These are phyloP conservation scores for Cordyceps sp. DNA, from an alignment of 2,329 filamentous ascomycete species.

Conservation along the genomic window DNA sequence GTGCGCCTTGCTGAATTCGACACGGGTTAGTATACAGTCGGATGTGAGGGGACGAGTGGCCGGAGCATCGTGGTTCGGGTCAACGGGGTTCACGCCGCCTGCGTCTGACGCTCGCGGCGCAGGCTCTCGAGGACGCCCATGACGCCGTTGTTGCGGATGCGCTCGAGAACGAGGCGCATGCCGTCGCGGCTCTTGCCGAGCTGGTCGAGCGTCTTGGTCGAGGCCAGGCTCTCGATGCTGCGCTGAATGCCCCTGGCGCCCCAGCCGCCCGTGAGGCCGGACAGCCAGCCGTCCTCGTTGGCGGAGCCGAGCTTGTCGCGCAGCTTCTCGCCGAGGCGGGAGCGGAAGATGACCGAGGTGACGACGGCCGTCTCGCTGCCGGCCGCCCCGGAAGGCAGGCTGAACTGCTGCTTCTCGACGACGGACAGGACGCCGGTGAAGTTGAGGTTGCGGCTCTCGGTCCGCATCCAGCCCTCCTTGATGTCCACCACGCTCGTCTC, in stretches of 20 bases:
- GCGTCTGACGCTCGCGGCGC: slow-evolving; percentile 24
- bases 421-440: slow-evolving; percentile 69
- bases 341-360: slow-evolving; percentile 59
- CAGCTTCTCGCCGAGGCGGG: slow-evolving; percentile 52
- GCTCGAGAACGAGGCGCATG: slow-evolving; percentile 66
- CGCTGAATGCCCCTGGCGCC: slow-evolving; percentile 57
- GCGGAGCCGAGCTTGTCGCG: slow-evolving; percentile 35
- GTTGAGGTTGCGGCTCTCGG: slow-evolving; percentile 66
- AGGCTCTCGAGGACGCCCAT: slow-evolving; percentile 41
- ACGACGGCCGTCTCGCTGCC: slow-evolving; percentile 43
- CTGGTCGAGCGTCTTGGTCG: slow-evolving; percentile 61
- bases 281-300: slow-evolving; percentile 30
- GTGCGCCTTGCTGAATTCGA: not conserved
- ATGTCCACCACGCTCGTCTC: slow-evolving; percentile 69
- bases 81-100: slow-evolving; percentile 4
- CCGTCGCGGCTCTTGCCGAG: slow-evolving; percentile 68
- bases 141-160: slow-evolving; percentile 41
- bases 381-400: slow-evolving; percentile 16
- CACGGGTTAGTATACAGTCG: not conserved
- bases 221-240: slow-evolving; percentile 64
- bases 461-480: slow-evolving; percentile 67
- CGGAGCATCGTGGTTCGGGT: not conserved
- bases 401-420: slow-evolving; percentile 59
- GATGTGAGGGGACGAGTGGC: not conserved
- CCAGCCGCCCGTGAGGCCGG: slow-evolving; percentile 37